A percentile compares a stretch with the other conserved stretches of the same genome.
Conservation (phyloP, 1,284 basidiomycete genomes). For the Psilocybe mexicana region DNA sequence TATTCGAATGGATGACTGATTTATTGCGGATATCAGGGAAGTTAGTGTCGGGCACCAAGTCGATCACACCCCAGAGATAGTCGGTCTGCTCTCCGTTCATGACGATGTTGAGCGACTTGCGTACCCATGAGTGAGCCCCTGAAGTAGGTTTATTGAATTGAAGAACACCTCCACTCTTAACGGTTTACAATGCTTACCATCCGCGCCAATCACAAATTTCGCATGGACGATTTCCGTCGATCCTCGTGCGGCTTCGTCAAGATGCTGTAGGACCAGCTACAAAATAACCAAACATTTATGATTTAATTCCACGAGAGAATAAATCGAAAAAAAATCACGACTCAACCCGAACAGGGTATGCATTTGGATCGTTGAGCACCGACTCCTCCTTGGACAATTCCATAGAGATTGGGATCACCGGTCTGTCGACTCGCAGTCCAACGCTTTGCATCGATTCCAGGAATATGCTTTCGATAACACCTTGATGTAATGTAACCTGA, state of each 20-base stretch:
- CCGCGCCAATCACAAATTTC: slow-evolving; percentile 64
- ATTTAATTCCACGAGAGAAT: background rate
- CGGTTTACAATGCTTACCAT: slow-evolving; percentile 40
- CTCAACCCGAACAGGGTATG: slow-evolving; percentile 58
- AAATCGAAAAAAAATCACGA: background rate
- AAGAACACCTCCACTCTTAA: background rate
- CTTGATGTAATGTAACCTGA: slow-evolving; percentile 74
- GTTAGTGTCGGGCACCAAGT: slow-evolving; percentile 68
- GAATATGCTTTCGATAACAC: slow-evolving; percentile 70
- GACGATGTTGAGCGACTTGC: slow-evolving; percentile 63
- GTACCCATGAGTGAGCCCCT: slow-evolving; percentile 86
- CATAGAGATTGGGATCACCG: slow-evolving; percentile 55
- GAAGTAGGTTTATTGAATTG: background rate
- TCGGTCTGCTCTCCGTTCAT: slow-evolving; percentile 84
- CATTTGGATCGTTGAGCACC: slow-evolving; percentile 41
- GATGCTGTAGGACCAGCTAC: slow-evolving; percentile 43
- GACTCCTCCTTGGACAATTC: slow-evolving; percentile 47
- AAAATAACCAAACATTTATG: background rate
- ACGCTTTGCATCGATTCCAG: slow-evolving; percentile 58
- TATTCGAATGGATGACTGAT: slow-evolving; percentile 60
- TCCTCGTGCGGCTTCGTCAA: slow-evolving; percentile 27
- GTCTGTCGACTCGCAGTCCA: slow-evolving; percentile 59
- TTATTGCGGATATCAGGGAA: slow-evolving; percentile 82
- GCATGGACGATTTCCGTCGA: slow-evolving; percentile 52
- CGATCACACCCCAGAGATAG: slow-evolving; percentile 80